phyloP scores from a whole-genome alignment of 1,284 basidiomycete species.

The Leccinum subrobustum region DNA sequence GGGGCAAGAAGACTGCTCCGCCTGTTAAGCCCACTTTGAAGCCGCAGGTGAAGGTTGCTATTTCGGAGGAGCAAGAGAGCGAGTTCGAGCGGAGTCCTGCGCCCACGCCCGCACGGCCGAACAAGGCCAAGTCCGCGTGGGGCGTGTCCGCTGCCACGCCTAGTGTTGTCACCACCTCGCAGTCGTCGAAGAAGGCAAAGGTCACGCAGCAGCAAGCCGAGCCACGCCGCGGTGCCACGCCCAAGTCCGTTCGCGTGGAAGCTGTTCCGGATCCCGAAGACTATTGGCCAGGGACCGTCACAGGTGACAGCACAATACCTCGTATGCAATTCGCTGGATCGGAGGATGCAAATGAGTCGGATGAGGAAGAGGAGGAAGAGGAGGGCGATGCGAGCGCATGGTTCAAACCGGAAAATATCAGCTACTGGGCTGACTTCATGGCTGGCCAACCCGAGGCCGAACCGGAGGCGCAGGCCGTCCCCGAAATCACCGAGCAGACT shows the following conservation, averaged over 20 bases:
- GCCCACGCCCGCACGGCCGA: slow-evolving; percentile 6
- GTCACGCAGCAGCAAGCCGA: slow-evolving; percentile 7
- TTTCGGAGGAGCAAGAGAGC: slow-evolving; percentile 23
- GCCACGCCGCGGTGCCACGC: slow-evolving; percentile 8
- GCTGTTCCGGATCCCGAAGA: slow-evolving; percentile 15
- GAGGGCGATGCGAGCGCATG: slow-evolving; percentile 22
- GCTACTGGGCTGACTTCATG: slow-evolving; percentile 30
- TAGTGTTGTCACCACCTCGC: not conserved
- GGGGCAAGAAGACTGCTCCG: slow-evolving; percentile 17
- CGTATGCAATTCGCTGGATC: slow-evolving; percentile 1
- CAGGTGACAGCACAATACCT: slow-evolving; percentile 7
- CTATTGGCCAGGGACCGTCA: not conserved
- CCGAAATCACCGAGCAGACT: slow-evolving; percentile 13
- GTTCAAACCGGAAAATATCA: slow-evolving; percentile 27
- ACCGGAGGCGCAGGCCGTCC: slow-evolving; percentile 6
- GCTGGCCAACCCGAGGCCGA: slow-evolving; percentile 19
- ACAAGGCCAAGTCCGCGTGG: slow-evolving; percentile 25
- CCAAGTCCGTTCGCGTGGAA: slow-evolving; percentile 17
- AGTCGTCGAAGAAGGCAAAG: slow-evolving; percentile 15
- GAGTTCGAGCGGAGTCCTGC: slow-evolving; percentile 8
- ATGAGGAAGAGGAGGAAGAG: slow-evolving; percentile 18
- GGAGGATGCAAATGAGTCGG: slow-evolving; percentile 9
- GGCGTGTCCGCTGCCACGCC: slow-evolving; percentile 7
- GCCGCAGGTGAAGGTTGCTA: slow-evolving; percentile 19
- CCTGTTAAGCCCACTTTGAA: slow-evolving; percentile 8